Conservation (phyloP, 225 moss, liverwort and hornwort species). For the Thuidium tamariscinum region DNA sequence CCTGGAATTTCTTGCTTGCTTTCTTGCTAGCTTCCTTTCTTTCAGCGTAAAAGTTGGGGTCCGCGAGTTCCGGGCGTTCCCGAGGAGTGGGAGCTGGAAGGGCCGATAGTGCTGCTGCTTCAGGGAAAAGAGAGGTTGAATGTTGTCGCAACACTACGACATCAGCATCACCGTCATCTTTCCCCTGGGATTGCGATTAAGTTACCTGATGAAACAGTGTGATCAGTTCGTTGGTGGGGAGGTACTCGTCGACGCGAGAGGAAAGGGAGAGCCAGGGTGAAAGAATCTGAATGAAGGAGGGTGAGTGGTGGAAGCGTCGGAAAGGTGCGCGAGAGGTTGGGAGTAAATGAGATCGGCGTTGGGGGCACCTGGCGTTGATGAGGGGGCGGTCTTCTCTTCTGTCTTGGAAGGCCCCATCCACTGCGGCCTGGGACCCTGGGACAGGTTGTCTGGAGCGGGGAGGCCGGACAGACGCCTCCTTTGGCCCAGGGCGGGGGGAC, state of each 20-base stretch:
- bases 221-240: background rate
- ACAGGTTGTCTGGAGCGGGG: background rate
- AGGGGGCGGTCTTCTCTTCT: background rate
- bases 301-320: background rate
- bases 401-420: background rate
- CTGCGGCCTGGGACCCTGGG: background rate
- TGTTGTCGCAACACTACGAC: background rate
- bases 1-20: background rate
- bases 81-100: background rate
- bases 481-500: background rate
- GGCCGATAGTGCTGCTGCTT: background rate
- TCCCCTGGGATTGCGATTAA: background rate
- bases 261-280: no score
- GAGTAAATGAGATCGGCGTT: background rate
- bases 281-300: background rate
- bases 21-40: background rate
- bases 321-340: background rate
- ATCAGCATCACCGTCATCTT: background rate
- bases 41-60: background rate
- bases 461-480: background rate
- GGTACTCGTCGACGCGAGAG: no score
- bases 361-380: slow-evolving; percentile 1
- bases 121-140: background rate
- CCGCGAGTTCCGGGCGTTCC: background rate
- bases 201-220: background rate